Conservation (phyloP, 768 basidiomycete species). For the Mycena epipterygia region DNA sequence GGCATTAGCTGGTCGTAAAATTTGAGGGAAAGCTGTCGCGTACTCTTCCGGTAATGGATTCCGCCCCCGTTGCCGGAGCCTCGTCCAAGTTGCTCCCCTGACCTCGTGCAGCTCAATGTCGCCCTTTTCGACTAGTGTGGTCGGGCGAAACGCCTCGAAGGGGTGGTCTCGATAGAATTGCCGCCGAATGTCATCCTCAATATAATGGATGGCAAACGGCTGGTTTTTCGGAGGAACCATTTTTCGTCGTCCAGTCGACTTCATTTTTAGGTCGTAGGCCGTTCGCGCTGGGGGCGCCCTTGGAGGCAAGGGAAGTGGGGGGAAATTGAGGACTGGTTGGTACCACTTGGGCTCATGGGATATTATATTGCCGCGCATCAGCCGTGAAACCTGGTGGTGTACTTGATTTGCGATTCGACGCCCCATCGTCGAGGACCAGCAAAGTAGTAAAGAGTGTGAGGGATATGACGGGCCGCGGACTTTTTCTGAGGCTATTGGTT, state of each 20-base stretch:
- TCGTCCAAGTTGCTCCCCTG: slow-evolving; percentile 77
- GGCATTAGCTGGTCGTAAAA: slow-evolving; percentile 30
- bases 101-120: slow-evolving; percentile 70
- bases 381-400: slow-evolving; percentile 87
- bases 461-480: background rate
- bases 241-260: slow-evolving; percentile 41
- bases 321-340: slow-evolving; percentile 86
- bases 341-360: slow-evolving; percentile 85
- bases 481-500: background rate
- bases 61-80: slow-evolving; percentile 83
- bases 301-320: slow-evolving; percentile 89
- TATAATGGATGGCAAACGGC: slow-evolving; percentile 76
- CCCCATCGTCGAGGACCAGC: slow-evolving; percentile 62
- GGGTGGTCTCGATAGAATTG: slow-evolving; percentile 98
- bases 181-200: slow-evolving; percentile 88
- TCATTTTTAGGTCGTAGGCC: slow-evolving; percentile 62
- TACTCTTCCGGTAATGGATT: slow-evolving; percentile 95
- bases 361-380: slow-evolving; percentile 76
- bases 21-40: slow-evolving; percentile 48
- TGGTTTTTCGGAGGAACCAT: slow-evolving; percentile 55
- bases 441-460: slow-evolving; percentile 6
- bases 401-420: slow-evolving; percentile 89
- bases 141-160: slow-evolving; percentile 92
- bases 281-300: slow-evolving; percentile 74
- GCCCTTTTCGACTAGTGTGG: slow-evolving; percentile 80